Evolutionary conservation across 2,329 filamentous ascomycete genomes (phyloP).

Genomic region (Diaporthe destruens): DNA sequence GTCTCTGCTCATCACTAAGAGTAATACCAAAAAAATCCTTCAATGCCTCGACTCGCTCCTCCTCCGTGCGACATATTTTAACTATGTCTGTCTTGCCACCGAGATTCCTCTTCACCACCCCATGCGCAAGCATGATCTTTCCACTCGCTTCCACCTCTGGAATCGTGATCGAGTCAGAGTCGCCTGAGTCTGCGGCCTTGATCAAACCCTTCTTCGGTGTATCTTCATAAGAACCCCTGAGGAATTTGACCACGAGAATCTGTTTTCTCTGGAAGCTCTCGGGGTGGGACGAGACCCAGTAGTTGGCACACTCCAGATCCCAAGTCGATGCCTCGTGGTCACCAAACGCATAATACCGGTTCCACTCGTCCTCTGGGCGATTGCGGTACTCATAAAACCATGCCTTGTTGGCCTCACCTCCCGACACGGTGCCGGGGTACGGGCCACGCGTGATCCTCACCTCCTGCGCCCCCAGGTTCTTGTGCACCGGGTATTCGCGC

Average conservation of each 20-base stretch:
- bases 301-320: conserved; percentile 74
- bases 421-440: conserved; percentile 55
- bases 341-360: conserved; percentile 73
- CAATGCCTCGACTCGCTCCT: conserved; percentile 64
- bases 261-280: conserved; percentile 65
- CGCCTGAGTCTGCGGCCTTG: conserved; percentile 45
- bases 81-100: conserved; percentile 63
- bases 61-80: conserved; percentile 61
- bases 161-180: not conserved
- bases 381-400: conserved; percentile 76
- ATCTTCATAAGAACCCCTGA: conserved; percentile 56
- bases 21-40: conserved; percentile 65
- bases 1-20: conserved; percentile 62
- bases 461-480: conserved; percentile 67
- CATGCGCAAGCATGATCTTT: conserved; percentile 64
- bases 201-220: not conserved
- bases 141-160: conserved; percentile 60
- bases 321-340: conserved; percentile 72
- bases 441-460: conserved; percentile 65
- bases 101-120: conserved; percentile 65
- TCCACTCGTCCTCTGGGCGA: conserved; percentile 63
- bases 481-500: conserved; percentile 51
- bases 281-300: conserved; percentile 60
- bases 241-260: conserved; percentile 67
- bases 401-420: conserved; percentile 58